These are phyloP conservation scores for Ophiobolus disseminans DNA, from an alignment of 2,329 filamentous ascomycete genomes.

Conservation along the genomic window DNA sequence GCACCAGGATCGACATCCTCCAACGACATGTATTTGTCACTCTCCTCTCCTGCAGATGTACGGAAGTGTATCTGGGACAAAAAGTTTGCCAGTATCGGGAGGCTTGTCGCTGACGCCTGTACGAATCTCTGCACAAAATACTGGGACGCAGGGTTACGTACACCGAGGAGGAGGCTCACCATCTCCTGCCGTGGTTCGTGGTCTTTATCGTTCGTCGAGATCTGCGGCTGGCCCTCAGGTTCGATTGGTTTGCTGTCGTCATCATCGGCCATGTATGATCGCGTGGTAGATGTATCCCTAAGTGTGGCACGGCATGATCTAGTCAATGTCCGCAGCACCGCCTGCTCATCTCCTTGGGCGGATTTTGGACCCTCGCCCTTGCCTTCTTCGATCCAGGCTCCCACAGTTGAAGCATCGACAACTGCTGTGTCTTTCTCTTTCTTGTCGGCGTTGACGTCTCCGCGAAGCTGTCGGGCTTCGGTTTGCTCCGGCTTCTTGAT, in stretches of 20 bases:
- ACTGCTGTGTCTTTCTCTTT: not conserved
- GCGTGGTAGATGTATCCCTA: no score
- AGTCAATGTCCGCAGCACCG: not conserved
- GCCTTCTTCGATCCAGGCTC: not conserved
- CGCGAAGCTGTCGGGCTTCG: not conserved
- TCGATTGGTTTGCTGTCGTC: no score
- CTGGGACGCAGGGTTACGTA: not conserved
- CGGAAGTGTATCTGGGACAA: no score
- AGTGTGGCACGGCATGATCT: not conserved
- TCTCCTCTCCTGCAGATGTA: no score
- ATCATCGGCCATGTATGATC: no score
- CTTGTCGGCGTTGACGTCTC: not conserved
- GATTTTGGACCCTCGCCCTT: not conserved
- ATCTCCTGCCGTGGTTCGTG: not conserved
- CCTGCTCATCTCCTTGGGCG: not conserved
- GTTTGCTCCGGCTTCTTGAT: slow-evolving; percentile 4
- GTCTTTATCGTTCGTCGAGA: not conserved
- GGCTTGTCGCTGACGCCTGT: no score
- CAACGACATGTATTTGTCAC: not conserved
- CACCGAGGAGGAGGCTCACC: slow-evolving; percentile 1
- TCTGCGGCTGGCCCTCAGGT: no score
- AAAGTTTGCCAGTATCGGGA: no score
- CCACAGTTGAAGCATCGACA: not conserved
- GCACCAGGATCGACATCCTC: slow-evolving; percentile 1
- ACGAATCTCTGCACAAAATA: slow-evolving; percentile 6